phyloP scores from a whole-genome alignment of 257 asterid genomes.

The Nyctanthes arbortristis region DNA sequence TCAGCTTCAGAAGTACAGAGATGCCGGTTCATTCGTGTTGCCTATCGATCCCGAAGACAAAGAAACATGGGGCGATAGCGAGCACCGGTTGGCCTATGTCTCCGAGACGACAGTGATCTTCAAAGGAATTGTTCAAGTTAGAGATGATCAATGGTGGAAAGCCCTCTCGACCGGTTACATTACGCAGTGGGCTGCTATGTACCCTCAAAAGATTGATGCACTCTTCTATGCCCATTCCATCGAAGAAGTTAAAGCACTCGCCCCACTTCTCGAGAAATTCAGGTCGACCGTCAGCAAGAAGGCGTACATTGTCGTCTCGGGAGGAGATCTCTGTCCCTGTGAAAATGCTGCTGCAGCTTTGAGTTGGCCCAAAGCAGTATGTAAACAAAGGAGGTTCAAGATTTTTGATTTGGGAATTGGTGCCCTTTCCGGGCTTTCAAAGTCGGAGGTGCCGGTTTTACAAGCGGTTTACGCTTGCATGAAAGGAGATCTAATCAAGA shows the following conservation, averaged over 20 bases:
- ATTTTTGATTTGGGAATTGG: slow-evolving; percentile 80
- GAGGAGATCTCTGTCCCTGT: slow-evolving; percentile 81
- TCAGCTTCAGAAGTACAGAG: slow-evolving; percentile 95
- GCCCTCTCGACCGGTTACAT: slow-evolving; percentile 89
- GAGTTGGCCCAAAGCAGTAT: slow-evolving; percentile 76
- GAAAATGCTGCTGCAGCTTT: slow-evolving; percentile 72
- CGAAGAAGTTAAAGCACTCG: slow-evolving; percentile 68
- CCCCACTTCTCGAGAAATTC: slow-evolving; percentile 84
- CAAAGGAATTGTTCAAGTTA: slow-evolving; percentile 80
- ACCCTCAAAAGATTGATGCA: slow-evolving; percentile 88
- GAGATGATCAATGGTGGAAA: slow-evolving; percentile 98
- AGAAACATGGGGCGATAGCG: slow-evolving; percentile 98
- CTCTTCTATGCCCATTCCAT: slow-evolving; percentile 83
- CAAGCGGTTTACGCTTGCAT: slow-evolving; percentile 85
- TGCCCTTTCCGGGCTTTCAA: slow-evolving; percentile 53
- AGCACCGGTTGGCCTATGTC: slow-evolving; percentile 85
- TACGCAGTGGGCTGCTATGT: slow-evolving; percentile 94
- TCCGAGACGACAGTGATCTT: slow-evolving; percentile 93
- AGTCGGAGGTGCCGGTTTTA: slow-evolving; percentile 77
- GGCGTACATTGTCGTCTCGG: slow-evolving; percentile 84
- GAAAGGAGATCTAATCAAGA: slow-evolving; percentile 83
- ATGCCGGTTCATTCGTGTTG: slow-evolving; percentile 80
- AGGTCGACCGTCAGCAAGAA: slow-evolving; percentile 71
- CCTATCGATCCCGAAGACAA: slow-evolving; percentile 83
- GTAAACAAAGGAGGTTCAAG: slow-evolving; percentile 86